Percentiles rank a stretch among this genome's conserved stretches.
Conservation (phyloP, 2,329 filamentous ascomycete genomes). For the Colletotrichum spinosum region DNA sequence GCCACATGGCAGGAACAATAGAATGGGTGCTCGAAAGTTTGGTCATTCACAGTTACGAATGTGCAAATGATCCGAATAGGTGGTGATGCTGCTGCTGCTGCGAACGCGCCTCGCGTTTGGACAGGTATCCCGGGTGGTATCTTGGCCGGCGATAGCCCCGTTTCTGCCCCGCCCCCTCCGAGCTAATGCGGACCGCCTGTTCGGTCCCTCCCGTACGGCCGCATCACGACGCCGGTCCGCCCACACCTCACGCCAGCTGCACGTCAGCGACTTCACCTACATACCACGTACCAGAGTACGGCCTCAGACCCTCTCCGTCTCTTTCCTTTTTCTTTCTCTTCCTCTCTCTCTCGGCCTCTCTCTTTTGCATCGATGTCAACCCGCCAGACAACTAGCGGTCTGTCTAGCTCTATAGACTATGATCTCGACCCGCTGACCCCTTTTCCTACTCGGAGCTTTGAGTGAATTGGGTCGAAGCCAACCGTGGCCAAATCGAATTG, state of each 20-base stretch:
- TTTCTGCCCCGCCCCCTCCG: slow-evolving; percentile 19
- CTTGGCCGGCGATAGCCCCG: neutral
- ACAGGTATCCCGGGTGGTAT: neutral
- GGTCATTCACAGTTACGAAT: neutral
- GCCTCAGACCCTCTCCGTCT: neutral
- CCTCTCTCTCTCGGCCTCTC: neutral
- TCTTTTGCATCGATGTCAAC: neutral
- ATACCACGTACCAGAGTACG: too few species aligned
- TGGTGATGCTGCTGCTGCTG: neutral
- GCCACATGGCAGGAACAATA: too few species aligned
- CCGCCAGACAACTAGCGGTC: too few species aligned
- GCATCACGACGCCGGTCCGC: slow-evolving; percentile 16
- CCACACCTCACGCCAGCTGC: slow-evolving; percentile 13
- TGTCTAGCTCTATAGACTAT: too few species aligned
- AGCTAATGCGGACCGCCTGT: slow-evolving; percentile 32
- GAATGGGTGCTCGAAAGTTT: too few species aligned
- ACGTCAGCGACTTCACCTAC: slow-evolving; percentile 21
- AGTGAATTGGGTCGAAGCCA: too few species aligned
- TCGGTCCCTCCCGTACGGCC: slow-evolving; percentile 30
- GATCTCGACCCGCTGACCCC: too few species aligned
- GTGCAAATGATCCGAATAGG: neutral
- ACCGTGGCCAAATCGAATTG: too few species aligned
- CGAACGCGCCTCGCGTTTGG: too few species aligned
- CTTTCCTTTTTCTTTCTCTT: neutral
- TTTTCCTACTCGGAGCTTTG: too few species aligned